Evolutionary conservation across 306 rosid species (phyloP).

Genomic region (Rubus idaeus): DNA sequence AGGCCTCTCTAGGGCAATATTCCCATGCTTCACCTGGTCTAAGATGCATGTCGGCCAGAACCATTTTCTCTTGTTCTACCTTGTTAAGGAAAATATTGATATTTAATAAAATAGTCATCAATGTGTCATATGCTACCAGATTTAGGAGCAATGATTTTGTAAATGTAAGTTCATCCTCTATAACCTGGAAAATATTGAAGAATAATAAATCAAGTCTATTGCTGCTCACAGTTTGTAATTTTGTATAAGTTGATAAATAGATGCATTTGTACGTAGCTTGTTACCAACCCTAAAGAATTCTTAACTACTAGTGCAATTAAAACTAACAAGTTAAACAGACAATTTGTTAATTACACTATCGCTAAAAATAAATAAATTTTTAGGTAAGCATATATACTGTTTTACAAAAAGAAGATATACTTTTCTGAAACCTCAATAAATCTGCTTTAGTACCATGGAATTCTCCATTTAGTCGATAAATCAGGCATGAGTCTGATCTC

Average conservation of each 20-base stretch:
- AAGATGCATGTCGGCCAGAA: slow-evolving; percentile 67
- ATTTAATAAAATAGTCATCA: not conserved
- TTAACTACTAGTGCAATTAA: not conserved
- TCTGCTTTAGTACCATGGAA: slow-evolving; percentile 69
- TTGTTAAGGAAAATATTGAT: slow-evolving; percentile 41
- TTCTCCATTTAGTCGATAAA: slow-evolving; percentile 61
- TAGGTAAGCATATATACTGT: not conserved
- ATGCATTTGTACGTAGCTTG: not conserved
- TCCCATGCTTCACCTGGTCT: slow-evolving; percentile 87
- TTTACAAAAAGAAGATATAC: not conserved
- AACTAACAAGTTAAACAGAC: not conserved
- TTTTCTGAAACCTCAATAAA: slow-evolving; percentile 3
- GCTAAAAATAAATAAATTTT: too few species aligned
- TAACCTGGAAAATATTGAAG: not conserved
- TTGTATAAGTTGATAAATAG: not conserved
- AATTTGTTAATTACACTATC: not conserved
- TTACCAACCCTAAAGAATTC: not conserved
- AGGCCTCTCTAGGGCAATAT: slow-evolving; percentile 83
- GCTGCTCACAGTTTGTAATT: not conserved
- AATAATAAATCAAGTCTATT: not conserved
- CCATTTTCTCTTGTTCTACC: slow-evolving; percentile 82
- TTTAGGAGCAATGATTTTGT: not conserved
- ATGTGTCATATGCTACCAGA: not conserved
- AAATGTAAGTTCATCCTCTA: not conserved
- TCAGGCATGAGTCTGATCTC: slow-evolving; percentile 88